Conservation (phyloP, 371 early-diverging fungal species). For the Umbelopsis sp. region DNA sequence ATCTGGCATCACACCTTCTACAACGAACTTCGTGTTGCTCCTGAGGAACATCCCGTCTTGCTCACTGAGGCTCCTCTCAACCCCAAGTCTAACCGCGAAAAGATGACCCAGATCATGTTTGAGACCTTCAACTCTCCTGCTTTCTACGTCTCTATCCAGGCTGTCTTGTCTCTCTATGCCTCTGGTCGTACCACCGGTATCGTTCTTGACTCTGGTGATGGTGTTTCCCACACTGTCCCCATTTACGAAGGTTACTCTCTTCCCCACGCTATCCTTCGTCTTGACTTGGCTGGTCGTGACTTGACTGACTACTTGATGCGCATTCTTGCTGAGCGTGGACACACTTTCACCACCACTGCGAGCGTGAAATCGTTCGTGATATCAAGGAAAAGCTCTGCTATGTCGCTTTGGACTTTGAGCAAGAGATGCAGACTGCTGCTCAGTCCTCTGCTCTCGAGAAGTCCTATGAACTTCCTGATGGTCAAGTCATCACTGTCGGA, state of each 20-base stretch:
- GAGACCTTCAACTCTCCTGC: constrained; percentile 99
- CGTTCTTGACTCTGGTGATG: constrained; percentile 99
- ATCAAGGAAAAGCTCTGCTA: constrained; percentile 99
- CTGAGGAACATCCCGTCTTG: constrained; percentile 98
- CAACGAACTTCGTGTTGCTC: constrained; percentile 79
- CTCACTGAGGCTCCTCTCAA: constrained; percentile 99
- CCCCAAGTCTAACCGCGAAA: constrained; percentile 99
- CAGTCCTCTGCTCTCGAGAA: constrained; percentile 94
- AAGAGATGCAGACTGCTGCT: constrained; percentile 97
- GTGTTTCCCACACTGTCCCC: constrained; percentile 99
- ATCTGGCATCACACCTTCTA: constrained; percentile 99
- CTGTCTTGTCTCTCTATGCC: constrained; percentile 96
- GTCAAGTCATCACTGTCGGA: constrained; percentile 98
- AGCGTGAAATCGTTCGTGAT: constrained; percentile 99
- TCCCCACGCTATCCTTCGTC: constrained; percentile 98
- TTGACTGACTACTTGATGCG: constrained; percentile 97
- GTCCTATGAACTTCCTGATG: constrained; percentile 99
- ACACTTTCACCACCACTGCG: constrained; percentile 98
- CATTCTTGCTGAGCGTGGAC: constrained; percentile 98
- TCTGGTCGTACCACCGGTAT: constrained; percentile 99
- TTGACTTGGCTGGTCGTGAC: constrained; percentile 96
- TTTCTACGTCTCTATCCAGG: constrained; percentile 99
- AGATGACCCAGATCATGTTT: constrained; percentile 99
- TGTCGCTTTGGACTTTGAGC: constrained; percentile 98
- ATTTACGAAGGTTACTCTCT: constrained; percentile 99